phyloP scores from a whole-genome alignment of 1,284 basidiomycete species.

The Phylloboletellus chloephorus region DNA sequence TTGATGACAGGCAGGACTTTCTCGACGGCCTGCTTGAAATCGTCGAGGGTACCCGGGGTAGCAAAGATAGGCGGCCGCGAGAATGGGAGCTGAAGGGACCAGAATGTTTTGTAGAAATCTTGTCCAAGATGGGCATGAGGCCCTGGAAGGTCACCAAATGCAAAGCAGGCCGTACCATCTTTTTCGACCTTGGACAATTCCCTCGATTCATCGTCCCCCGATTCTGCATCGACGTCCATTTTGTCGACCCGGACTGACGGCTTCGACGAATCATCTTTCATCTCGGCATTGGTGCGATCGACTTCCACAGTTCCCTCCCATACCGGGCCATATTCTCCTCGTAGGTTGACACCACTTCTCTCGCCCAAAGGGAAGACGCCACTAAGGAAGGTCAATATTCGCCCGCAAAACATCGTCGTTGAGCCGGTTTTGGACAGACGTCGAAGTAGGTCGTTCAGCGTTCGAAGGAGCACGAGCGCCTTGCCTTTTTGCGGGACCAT shows the following conservation, averaged over 20 bases:
- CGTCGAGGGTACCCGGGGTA: constrained; percentile 45
- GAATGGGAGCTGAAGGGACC: constrained; percentile 77
- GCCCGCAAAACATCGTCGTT: constrained; percentile 80
- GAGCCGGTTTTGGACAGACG: constrained; percentile 80
- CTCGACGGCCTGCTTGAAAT: constrained; percentile 65
- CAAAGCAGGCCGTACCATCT: constrained; percentile 46
- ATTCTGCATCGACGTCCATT: constrained; percentile 39
- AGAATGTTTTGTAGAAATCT: constrained; percentile 84
- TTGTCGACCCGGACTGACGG: constrained; percentile 23
- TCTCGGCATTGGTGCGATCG: constrained; percentile 26
- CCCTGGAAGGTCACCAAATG: background rate
- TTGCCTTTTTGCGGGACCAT: constrained; percentile 85
- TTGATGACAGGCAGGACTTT: constrained; percentile 73
- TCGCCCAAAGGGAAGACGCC: constrained; percentile 84
- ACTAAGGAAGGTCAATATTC: constrained; percentile 82
- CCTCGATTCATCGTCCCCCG: constrained; percentile 39
- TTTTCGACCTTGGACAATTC: constrained; percentile 45
- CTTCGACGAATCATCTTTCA: constrained; percentile 26
- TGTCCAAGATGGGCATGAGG: constrained; percentile 5
- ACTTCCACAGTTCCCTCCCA: constrained; percentile 62
- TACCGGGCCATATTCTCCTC: constrained; percentile 78
- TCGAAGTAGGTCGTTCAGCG: constrained; percentile 80
- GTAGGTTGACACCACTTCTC: constrained; percentile 83
- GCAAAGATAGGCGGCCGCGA: constrained; percentile 65
- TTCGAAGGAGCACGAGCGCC: constrained; percentile 76